phyloP scores from a whole-genome alignment of 768 basidiomycete genomes.

The Suillus fuscotomentosus region DNA sequence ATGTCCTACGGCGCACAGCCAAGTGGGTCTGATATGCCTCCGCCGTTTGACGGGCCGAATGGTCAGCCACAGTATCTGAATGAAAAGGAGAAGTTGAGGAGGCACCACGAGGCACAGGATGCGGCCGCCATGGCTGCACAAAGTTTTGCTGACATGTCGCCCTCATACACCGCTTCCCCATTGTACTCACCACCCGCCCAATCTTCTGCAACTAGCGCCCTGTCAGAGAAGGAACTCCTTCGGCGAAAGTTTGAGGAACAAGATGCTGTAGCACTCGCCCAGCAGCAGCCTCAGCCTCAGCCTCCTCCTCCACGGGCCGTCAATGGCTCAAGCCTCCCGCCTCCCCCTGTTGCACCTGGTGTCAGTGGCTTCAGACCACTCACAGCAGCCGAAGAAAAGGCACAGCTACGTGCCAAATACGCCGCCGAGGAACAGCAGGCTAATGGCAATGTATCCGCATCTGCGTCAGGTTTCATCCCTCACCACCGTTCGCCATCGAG shows the following conservation, averaged over 20 bases:
- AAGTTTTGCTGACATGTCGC: slow-evolving; percentile 13
- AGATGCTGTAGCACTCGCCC: slow-evolving; percentile 39
- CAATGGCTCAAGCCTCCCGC: slow-evolving; percentile 30
- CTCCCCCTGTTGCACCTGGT: slow-evolving; percentile 28
- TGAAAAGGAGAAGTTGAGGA: slow-evolving; percentile 72
- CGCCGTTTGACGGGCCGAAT: slow-evolving; percentile 50
- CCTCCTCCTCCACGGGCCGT: slow-evolving; percentile 23
- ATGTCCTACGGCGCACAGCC: slow-evolving; percentile 20
- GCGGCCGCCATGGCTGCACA: slow-evolving; percentile 42
- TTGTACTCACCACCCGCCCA: slow-evolving; percentile 19
- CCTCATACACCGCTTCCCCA: slow-evolving; percentile 15
- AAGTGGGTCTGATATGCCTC: slow-evolving; percentile 41
- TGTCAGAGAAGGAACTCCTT: slow-evolving; percentile 58
- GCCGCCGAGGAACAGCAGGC: slow-evolving; percentile 49
- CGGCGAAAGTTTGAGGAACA: slow-evolving; percentile 56
- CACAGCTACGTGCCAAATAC: slow-evolving; percentile 59
- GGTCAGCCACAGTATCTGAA: slow-evolving; percentile 37
- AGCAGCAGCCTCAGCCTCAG: slow-evolving; percentile 20
- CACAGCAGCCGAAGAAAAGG: slow-evolving; percentile 81
- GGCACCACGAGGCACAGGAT: slow-evolving; percentile 66
- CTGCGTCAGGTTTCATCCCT: slow-evolving; percentile 19
- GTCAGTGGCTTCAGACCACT: slow-evolving; percentile 34
- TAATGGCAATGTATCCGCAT: slow-evolving; percentile 16
- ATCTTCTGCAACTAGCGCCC: slow-evolving; percentile 20
- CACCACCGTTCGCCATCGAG: slow-evolving; percentile 8